Base-by-base conservation (phyloP, 2,329 filamentous ascomycete species). In the Fusarium burgessii region DNA sequence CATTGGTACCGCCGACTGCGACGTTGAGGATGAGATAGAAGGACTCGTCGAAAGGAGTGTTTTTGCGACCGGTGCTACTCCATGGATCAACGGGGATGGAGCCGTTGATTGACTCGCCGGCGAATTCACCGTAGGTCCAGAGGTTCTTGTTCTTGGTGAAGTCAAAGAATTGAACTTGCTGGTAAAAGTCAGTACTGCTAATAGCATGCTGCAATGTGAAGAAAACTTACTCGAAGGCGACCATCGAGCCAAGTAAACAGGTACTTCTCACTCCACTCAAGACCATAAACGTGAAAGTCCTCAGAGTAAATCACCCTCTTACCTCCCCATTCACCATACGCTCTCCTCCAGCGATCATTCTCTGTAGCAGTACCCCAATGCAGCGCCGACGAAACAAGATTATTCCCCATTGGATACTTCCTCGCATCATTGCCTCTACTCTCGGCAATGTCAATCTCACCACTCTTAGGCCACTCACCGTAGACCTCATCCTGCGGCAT, bases 361-460 rank as follows among this genome's bases (percentile, higher is more conserved):
- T 49, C 50, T 6, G 71, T 63, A 42, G 74, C 74, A 3, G 75
- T 74, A 6, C 75, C 85, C 84, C 84, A 86, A 68, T 86, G 84
- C 32, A 86, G 71, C 9, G 84, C 80, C 36, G 80, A 81, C 13
- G 77, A 80, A 46, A 81, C 76, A 7, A 80, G 75, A 65, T 86
- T 81, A 15, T 61, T 81, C 76, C 46, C 84, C 72, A 74, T 74
- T 7, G 62, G 43, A 36, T 74, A 74, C 4, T 14, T 55, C 23
- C 49, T 67, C 80, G 50, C 84, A 75, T 78, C 75, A 69, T 88
- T 88, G 38, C 86, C 86, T 36, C 84, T 80, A 32, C 79, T 78
- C 77, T 87, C 85, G 61, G 81, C 79, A 58, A 88, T 85, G 74
- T 88, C 86, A 61, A 88, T 88, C 76, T 88, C 86, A 13, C 86